Evolutionary conservation across 208 protist species (phyloP).

Genomic region (Sergeia podlipaevii): DNA sequence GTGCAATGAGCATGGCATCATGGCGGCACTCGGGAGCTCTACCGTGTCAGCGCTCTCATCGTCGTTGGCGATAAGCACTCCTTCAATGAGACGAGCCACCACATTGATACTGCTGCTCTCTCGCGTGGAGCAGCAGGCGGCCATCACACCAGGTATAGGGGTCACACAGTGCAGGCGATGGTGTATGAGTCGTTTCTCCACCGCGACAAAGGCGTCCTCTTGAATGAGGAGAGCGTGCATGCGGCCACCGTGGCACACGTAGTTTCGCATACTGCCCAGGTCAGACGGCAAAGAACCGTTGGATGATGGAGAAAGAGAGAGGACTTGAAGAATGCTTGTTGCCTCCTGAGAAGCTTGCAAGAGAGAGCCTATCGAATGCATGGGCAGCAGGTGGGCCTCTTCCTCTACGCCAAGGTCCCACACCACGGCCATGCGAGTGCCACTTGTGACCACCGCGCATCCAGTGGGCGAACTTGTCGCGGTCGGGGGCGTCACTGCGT

Average conservation of each 20-base stretch:
- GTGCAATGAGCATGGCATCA: not conserved
- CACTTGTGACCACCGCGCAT: conserved; percentile 33
- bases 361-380: conserved; percentile 55
- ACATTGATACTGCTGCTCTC: no score
- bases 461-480: conserved; percentile 41
- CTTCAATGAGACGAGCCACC: conserved; percentile 18
- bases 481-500: conserved; percentile 39
- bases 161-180: conserved; percentile 27
- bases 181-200: conserved; percentile 17
- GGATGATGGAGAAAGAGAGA: not conserved
- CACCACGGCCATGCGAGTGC: conserved; percentile 28
- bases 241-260: conserved; percentile 24
- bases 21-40: not conserved
- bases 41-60: not conserved
- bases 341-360: conserved; percentile 14
- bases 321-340: conserved; percentile 14
- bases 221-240: conserved; percentile 18
- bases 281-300: conserved; percentile 10
- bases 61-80: conserved; percentile 20
- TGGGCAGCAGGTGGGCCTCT: conserved; percentile 41
- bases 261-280: conserved; percentile 1
- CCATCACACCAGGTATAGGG: no score
- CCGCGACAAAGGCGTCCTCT: conserved; percentile 15
- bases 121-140: no score
- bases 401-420: conserved; percentile 59